Evolutionary conservation across 331 rosid genomes (phyloP).

Genomic region (Malus hybrid): DNA sequence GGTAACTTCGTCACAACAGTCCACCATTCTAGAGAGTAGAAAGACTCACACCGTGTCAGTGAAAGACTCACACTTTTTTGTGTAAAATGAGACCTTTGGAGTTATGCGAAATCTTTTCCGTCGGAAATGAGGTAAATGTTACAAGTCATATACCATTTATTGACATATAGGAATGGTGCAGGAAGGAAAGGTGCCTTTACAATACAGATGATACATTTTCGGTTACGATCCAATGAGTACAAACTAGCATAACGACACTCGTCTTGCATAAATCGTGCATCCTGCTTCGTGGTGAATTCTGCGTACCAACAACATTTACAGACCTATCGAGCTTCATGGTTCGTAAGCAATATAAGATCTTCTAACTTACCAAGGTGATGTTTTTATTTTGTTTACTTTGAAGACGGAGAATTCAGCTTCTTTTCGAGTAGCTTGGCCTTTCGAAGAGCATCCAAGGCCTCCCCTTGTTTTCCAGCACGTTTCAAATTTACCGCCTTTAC

Average conservation of each 20-base stretch:
- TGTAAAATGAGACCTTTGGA: no score
- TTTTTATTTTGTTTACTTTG: constrained; percentile 28
- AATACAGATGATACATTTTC: neutral
- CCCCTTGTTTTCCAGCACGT: constrained; percentile 87
- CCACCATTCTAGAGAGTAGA: no score
- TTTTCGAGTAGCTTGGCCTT: constrained; percentile 75
- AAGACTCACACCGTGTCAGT: neutral
- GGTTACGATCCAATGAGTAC: neutral
- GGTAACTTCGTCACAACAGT: no score
- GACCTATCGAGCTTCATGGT: neutral
- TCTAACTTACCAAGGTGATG: constrained; percentile 10
- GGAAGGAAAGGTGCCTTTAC: neutral
- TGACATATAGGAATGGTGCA: no score
- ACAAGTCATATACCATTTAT: neutral
- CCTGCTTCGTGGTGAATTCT: neutral
- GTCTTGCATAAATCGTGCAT: neutral
- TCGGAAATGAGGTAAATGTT: no score
- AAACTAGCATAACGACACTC: neutral
- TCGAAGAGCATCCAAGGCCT: constrained; percentile 91
- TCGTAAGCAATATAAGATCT: neutral
- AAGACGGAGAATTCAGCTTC: constrained; percentile 56
- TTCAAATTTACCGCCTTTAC: constrained; percentile 72
- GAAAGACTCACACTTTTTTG: no score
- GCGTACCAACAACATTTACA: neutral
- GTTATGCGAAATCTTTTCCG: no score